Evolutionary conservation across 202 grass and related monocot species (phyloP).

Genomic region (Dendrocalamus latiflorus): DNA sequence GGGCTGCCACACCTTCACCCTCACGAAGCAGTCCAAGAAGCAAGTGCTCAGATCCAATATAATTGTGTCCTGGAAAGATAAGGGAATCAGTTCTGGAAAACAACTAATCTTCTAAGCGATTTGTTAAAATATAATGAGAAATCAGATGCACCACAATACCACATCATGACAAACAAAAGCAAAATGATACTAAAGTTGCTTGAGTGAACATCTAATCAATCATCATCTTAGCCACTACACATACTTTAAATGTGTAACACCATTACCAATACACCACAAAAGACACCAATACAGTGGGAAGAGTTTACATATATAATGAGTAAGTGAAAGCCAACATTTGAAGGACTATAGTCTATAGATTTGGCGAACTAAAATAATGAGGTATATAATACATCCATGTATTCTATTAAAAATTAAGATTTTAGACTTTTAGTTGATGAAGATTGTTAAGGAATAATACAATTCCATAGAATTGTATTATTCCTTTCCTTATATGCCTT

Average conservation of each 20-base stretch:
- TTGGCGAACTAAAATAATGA: neutral
- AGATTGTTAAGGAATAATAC: neutral
- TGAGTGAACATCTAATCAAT: neutral
- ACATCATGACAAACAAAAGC: neutral
- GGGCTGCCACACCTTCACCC: constrained; percentile 74
- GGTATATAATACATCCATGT: neutral
- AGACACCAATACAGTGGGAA: neutral
- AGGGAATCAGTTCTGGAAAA: neutral
- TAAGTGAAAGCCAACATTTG: neutral
- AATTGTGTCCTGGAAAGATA: constrained; percentile 59
- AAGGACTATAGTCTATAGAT: neutral
- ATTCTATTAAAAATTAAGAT: neutral
- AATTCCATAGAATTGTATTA: no score
- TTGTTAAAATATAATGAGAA: neutral
- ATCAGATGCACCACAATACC: neutral
- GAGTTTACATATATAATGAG: neutral
- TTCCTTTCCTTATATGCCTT: no score
- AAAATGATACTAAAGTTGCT: neutral
- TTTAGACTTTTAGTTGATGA: neutral
- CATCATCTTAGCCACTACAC: neutral
- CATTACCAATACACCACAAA: neutral
- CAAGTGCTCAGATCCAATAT: constrained; percentile 79
- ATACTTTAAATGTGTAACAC: neutral
- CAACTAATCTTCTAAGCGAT: neutral
- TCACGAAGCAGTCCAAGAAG: constrained; percentile 75